These are phyloP conservation scores for Lactifluus piperatus DNA, from an alignment of 768 basidiomycete species.

Conservation along the genomic window DNA sequence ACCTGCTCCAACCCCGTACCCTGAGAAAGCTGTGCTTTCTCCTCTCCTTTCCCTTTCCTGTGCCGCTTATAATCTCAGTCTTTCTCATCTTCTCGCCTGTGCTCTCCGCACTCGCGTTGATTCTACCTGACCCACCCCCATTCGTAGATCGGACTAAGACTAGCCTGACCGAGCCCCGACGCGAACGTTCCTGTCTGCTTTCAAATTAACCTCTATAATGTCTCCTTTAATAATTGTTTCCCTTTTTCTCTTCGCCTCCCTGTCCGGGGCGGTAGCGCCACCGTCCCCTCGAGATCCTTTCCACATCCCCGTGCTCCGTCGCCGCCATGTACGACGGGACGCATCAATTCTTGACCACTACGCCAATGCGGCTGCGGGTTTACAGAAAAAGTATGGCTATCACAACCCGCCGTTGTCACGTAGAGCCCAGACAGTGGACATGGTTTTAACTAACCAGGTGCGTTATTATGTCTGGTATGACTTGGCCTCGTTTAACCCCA, in stretches of 20 bases:
- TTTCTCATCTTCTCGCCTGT: not conserved
- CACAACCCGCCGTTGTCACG: conserved; percentile 21
- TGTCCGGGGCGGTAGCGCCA: conserved; percentile 21
- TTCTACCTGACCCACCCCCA: not conserved
- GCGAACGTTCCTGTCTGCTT: not conserved
- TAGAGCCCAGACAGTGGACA: conserved; percentile 30
- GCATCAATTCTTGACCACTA: not conserved
- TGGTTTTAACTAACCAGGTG: conserved; percentile 47
- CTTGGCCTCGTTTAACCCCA: not conserved
- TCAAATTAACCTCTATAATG: conserved; percentile 13
- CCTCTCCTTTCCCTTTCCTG: too few relatives aligned
- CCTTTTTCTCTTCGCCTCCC: conserved; percentile 26
- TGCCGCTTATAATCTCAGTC: too few relatives aligned
- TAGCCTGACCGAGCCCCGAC: not conserved
- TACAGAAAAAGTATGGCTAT: conserved; percentile 39
- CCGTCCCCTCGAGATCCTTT: conserved; percentile 27
- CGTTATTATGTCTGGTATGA: conserved; percentile 10
- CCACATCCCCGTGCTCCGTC: conserved; percentile 39
- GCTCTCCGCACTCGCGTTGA: not conserved
- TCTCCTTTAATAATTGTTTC: conserved; percentile 19
- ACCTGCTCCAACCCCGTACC: too few relatives aligned
- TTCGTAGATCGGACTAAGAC: not conserved
- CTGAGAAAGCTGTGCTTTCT: conserved; percentile 18
- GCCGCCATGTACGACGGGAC: conserved; percentile 19
- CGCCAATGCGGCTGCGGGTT: not conserved